These are phyloP conservation scores for Harringtonia aguacate DNA, from an alignment of 2,329 filamentous ascomycete species.

Conservation along the genomic window DNA sequence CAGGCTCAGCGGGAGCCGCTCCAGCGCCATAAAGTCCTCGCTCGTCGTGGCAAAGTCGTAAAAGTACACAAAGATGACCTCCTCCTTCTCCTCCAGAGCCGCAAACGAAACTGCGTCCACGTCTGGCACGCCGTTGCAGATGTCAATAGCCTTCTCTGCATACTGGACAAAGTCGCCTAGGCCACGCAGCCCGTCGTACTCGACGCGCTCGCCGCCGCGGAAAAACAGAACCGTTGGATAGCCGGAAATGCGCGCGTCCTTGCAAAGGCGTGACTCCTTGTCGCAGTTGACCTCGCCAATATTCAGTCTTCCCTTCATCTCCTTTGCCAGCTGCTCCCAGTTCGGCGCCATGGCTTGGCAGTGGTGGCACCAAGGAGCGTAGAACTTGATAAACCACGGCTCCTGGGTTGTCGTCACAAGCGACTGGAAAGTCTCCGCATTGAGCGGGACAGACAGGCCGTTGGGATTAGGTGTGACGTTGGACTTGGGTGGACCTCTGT, in stretches of 20 bases:
- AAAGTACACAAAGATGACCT: constrained; percentile 95
- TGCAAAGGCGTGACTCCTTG: constrained; percentile 75
- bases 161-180: constrained; percentile 84
- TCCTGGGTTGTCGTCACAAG: constrained; percentile 79
- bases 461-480: constrained; percentile 56
- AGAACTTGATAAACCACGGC: constrained; percentile 98
- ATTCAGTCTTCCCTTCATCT: constrained; percentile 83
- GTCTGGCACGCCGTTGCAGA: constrained; percentile 66
- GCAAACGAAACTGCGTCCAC: constrained; percentile 69
- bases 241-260: constrained; percentile 67
- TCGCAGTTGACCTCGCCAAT: constrained; percentile 97
- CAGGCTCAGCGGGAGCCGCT: constrained; percentile 75
- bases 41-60: constrained; percentile 90
- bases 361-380: constrained; percentile 93
- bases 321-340: constrained; percentile 82
- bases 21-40: constrained; percentile 84
- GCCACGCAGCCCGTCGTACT: constrained; percentile 86
- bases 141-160: constrained; percentile 73
- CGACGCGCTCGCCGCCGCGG: constrained; percentile 79
- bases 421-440: constrained; percentile 75
- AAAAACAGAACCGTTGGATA: constrained; percentile 93
- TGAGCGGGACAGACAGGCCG: constrained; percentile 65
- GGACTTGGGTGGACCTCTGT: constrained; percentile 37
- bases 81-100: constrained; percentile 80
- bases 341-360: constrained; percentile 87